A percentile compares a stretch with the other conserved stretches of the same genome.
Conservation (phyloP, 768 basidiomycete genomes). For the Pisolithus microcarpus region DNA sequence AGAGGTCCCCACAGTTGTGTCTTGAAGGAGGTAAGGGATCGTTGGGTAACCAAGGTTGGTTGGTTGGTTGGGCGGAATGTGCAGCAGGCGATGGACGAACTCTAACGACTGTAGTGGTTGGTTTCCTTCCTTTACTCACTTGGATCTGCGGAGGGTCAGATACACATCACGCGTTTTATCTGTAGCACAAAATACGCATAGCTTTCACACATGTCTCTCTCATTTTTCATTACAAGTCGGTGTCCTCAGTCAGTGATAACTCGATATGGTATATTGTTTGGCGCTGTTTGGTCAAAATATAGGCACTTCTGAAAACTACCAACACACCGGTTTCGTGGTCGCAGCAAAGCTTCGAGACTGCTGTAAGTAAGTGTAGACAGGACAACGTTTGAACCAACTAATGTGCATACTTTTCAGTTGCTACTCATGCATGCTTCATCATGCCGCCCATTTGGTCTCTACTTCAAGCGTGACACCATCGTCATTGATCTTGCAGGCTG, state of each 20-base stretch:
- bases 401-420: slow-evolving; percentile 4
- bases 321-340: no score
- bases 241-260: no score
- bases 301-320: no score
- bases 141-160: no score
- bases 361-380: slow-evolving; percentile 4
- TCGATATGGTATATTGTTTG: no score
- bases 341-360: not conserved
- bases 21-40: slow-evolving; percentile 46
- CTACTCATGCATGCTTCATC: slow-evolving; percentile 35
- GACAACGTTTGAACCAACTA: not conserved
- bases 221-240: no score
- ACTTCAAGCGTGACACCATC: slow-evolving; percentile 20
- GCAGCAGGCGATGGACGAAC: slow-evolving; percentile 25
- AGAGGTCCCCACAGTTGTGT: slow-evolving; percentile 37
- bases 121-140: no score
- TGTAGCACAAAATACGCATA: no score
- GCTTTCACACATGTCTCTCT: no score
- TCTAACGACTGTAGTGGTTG: slow-evolving; percentile 4
- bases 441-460: slow-evolving; percentile 27
- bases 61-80: slow-evolving; percentile 59
- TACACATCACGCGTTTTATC: no score
- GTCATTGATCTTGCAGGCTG: slow-evolving; percentile 37
- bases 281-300: no score
- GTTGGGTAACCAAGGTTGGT: slow-evolving; percentile 69